These are phyloP conservation scores for Populus tomentosa DNA, from an alignment of 441 rosid species.

Conservation along the genomic window DNA sequence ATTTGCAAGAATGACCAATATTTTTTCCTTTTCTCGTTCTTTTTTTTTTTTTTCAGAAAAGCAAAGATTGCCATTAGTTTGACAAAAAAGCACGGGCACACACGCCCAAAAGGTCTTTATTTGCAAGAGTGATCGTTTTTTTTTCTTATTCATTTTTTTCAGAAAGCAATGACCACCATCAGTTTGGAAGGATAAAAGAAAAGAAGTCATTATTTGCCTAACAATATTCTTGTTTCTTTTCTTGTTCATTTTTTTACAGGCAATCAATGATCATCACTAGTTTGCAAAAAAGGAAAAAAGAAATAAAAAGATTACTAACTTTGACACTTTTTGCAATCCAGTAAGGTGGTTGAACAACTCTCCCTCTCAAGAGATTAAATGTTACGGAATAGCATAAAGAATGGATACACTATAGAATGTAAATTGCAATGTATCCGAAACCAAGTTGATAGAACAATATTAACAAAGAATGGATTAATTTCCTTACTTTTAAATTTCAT, in stretches of 20 bases:
- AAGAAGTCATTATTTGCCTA: neutral
- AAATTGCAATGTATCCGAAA: neutral
- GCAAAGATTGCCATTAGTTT: too few relatives aligned
- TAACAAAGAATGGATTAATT: neutral
- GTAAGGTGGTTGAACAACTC: neutral
- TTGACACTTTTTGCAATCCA: neutral
- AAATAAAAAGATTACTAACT: too few relatives aligned
- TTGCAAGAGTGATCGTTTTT: too few relatives aligned
- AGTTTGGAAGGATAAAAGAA: neutral
- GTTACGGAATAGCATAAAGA: neutral
- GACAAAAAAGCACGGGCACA: too few relatives aligned
- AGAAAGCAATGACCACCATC: neutral
- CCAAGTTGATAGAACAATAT: neutral
- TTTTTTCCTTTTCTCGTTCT: too few relatives aligned
- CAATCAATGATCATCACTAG: too few relatives aligned
- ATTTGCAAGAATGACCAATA: too few relatives aligned
- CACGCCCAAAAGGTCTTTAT: too few relatives aligned
- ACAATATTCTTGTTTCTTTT: neutral
- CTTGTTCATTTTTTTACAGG: neutral
- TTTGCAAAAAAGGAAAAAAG: too few relatives aligned
- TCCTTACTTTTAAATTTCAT: neutral
- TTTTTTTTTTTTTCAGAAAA: too few relatives aligned
- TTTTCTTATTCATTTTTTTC: too few relatives aligned
- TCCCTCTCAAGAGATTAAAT: neutral
- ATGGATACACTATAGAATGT: neutral